Percentiles rank a stretch among this genome's conserved stretches.
phyloP scores from a whole-genome alignment of 2,329 filamentous ascomycete genomes.

The Colletotrichum sp. region DNA sequence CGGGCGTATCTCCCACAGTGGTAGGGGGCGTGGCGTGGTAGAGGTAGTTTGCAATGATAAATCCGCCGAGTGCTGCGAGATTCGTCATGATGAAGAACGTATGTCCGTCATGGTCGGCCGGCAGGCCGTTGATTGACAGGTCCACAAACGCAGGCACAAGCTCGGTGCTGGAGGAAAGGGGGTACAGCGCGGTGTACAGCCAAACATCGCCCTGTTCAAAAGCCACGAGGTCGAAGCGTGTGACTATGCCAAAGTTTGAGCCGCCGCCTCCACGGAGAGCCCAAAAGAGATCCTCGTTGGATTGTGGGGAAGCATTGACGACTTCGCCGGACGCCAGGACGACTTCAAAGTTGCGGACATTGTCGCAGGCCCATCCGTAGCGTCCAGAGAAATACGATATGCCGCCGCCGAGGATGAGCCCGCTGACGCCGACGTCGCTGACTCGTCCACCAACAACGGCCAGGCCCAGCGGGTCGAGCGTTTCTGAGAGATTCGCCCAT shows the following conservation, averaged over 20 bases:
- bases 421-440: constrained; percentile 46
- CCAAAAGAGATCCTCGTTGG: constrained; percentile 46
- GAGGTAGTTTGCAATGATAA: constrained; percentile 16
- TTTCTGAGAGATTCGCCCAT: constrained; percentile 47
- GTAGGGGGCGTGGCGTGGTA: constrained; percentile 20
- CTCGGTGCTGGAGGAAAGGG: constrained; percentile 13
- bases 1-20: constrained; percentile 8
- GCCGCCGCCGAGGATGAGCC: constrained; percentile 51
- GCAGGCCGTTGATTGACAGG: constrained; percentile 20
- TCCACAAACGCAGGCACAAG: constrained; percentile 19
- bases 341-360: constrained; percentile 48
- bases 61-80: neutral
- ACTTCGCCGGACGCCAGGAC: constrained; percentile 51
- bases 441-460: constrained; percentile 49
- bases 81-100: constrained; percentile 24
- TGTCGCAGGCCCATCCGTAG: constrained; percentile 52
- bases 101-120: constrained; percentile 23
- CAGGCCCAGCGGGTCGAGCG: constrained; percentile 42
- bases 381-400: constrained; percentile 51
- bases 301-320: constrained; percentile 39
- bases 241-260: constrained; percentile 45
- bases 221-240: constrained; percentile 31
- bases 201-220: constrained; percentile 34
- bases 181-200: constrained; percentile 24
- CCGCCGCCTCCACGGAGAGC: constrained; percentile 48